These are phyloP conservation scores for Verticillium klebahnii DNA, from an alignment of 2,329 filamentous ascomycete genomes.

Conservation along the genomic window DNA sequence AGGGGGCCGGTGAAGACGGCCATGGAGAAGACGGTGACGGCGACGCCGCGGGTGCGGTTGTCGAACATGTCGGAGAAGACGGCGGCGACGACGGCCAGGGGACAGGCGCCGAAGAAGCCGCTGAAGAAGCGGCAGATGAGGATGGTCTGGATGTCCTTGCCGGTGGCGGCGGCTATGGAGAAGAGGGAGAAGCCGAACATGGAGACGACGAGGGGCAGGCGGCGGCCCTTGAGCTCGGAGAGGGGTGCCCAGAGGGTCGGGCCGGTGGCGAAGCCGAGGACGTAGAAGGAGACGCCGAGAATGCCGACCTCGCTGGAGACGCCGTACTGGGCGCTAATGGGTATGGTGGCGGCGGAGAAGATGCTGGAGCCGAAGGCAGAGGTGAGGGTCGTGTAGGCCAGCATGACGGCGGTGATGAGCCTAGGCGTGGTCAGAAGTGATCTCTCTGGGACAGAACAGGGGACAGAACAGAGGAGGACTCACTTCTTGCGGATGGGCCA, in stretches of 20 bases:
- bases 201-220: constrained; percentile 53
- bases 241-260: constrained; percentile 70
- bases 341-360: constrained; percentile 62
- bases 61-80: constrained; percentile 71
- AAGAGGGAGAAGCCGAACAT: constrained; percentile 69
- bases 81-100: constrained; percentile 64
- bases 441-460: too few relatives aligned
- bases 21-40: constrained; percentile 55
- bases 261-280: constrained; percentile 68
- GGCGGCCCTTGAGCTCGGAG: constrained; percentile 66
- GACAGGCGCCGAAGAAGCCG: constrained; percentile 68
- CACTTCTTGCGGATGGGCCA: constrained; percentile 78
- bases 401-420: constrained; percentile 58
- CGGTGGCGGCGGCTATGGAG: constrained; percentile 59
- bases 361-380: constrained; percentile 71
- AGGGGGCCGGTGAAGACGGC: constrained; percentile 64
- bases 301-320: constrained; percentile 60
- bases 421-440: constrained; percentile 23
- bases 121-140: constrained; percentile 69
- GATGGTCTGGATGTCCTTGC: constrained; percentile 65
- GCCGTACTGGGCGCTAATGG: constrained; percentile 52
- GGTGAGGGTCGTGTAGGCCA: constrained; percentile 69
- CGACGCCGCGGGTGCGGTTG: constrained; percentile 55
- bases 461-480: not conserved
- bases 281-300: constrained; percentile 64